Base-by-base conservation (phyloP, 2,329 filamentous ascomycete genomes). In the Colletotrichum lini region DNA sequence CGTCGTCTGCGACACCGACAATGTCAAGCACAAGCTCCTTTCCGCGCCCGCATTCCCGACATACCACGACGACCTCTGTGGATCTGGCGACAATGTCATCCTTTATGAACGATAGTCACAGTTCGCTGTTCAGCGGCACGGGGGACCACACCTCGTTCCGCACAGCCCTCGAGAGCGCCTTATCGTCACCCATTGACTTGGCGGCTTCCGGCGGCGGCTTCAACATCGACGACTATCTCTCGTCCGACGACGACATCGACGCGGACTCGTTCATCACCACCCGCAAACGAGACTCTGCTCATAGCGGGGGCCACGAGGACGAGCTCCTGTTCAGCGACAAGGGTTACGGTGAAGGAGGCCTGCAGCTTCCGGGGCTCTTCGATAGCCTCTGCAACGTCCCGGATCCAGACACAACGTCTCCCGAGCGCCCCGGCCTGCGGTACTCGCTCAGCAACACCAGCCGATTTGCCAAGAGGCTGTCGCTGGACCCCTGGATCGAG, bases 1-100 rank as follows among this genome's bases (percentile, higher is more conserved):
- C 83, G 12, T 82, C 83, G 2, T 85, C 84, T 0, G 78, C 82
- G 10, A 83, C 84, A 4, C 82, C 80, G 58, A 81, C 77, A 2
- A 77, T 79, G 16, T 84, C 83, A 4, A 84, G 81, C 60, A 75
- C 78, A 30, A 82, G 82, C 64, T 85, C 84, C 16, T 82, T 81
- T n/a, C 76, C 72, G 4, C 78, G 82, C 2, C 82, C 84, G 0
- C 79, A 79, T 38, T 86, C 84, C 2, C 80, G 79, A 30, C 83
- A 85, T 65, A 86, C 85, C 0, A 80, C 82, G 10, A 82, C 81
- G 38, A 87, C 85, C 0, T 86, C 85, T 0, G 76, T 87, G 50
- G 84, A 86, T 72, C 73, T 83, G 16, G 73, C 74, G 5, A 75
- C 73, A 12, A 65, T 73, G 23, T 74, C 73, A 0, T 73, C 75